Conservation (phyloP, 352 stramenopile genomes). For the Pythium myriotylum region DNA sequence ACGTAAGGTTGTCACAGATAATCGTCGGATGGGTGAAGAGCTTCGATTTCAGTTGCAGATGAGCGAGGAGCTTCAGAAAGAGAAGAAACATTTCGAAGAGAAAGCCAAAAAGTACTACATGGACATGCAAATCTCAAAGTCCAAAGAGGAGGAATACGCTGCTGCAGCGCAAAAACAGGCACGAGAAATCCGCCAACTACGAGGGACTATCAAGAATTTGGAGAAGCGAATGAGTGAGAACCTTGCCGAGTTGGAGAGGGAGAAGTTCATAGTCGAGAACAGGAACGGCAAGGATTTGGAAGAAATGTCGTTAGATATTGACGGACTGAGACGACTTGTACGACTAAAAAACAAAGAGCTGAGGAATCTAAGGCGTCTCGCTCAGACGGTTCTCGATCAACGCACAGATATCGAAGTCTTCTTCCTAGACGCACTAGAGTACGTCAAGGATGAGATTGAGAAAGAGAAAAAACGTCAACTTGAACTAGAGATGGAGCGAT, state of each 20-base stretch:
- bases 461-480: constrained; percentile 49
- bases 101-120: constrained; percentile 58
- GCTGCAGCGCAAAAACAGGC: constrained; percentile 74
- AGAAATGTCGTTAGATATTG: constrained; percentile 84
- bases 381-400: constrained; percentile 91
- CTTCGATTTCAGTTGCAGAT: constrained; percentile 92
- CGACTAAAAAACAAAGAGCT: constrained; percentile 94
- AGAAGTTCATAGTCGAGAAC: constrained; percentile 50
- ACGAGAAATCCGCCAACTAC: constrained; percentile 76
- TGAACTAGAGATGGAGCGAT: constrained; percentile 54
- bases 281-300: constrained; percentile 70
- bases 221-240: constrained; percentile 77
- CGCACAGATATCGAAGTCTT: constrained; percentile 92
- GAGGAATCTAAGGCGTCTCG: constrained; percentile 83
- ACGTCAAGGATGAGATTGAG: constrained; percentile 83
- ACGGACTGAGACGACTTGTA: constrained; percentile 85
- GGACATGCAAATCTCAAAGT: constrained; percentile 75
- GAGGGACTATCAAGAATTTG: constrained; percentile 65
- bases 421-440: constrained; percentile 91
- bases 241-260: constrained; percentile 68
- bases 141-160: constrained; percentile 90
- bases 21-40: constrained; percentile 92
- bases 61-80: constrained; percentile 86
- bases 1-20: constrained; percentile 91
- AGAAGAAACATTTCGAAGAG: constrained; percentile 74